Evolutionary conservation across 805 yeast genomes (phyloP).

Genomic region (Grigorovia yakushimaensis): DNA sequence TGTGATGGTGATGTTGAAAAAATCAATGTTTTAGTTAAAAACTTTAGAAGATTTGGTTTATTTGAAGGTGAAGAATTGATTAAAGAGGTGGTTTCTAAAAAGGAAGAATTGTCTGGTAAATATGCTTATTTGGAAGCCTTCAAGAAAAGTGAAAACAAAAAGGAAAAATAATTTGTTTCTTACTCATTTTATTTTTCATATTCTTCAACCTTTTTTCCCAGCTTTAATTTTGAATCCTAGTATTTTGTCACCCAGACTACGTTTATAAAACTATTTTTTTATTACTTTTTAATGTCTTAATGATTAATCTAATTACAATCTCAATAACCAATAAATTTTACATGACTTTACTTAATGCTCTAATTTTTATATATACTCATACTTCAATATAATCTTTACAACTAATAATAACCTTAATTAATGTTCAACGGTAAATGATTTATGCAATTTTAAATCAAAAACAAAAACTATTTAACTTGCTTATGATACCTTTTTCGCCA

Average conservation of each 20-base stretch:
- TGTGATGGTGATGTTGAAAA: slow-evolving; percentile 29
- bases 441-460: too few relatives aligned
- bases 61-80: slow-evolving; percentile 33
- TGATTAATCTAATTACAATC: not conserved
- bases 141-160: not conserved
- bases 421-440: not conserved
- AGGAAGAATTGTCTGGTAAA: slow-evolving; percentile 13
- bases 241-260: not conserved
- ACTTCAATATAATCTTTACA: not conserved
- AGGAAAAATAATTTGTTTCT: slow-evolving; percentile 1
- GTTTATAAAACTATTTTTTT: too few relatives aligned
- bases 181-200: not conserved
- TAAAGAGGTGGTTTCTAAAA: slow-evolving; percentile 13
- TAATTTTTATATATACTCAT: not conserved
- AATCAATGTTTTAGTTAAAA: slow-evolving; percentile 36
- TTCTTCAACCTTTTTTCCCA: not conserved
- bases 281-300: too few relatives aligned
- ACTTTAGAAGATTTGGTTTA: slow-evolving; percentile 59
- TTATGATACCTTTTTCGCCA: too few relatives aligned
- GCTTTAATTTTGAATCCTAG: not conserved
- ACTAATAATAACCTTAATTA: not conserved
- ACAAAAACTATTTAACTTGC: too few relatives aligned
- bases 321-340: too few relatives aligned
- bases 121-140: slow-evolving; percentile 1
- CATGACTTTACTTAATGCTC: not conserved